Evolutionary conservation across 202 grass and related monocot genomes (phyloP), one percentile per base, ranked within the genome.

Genomic region (Musa balbisiana): DNA sequence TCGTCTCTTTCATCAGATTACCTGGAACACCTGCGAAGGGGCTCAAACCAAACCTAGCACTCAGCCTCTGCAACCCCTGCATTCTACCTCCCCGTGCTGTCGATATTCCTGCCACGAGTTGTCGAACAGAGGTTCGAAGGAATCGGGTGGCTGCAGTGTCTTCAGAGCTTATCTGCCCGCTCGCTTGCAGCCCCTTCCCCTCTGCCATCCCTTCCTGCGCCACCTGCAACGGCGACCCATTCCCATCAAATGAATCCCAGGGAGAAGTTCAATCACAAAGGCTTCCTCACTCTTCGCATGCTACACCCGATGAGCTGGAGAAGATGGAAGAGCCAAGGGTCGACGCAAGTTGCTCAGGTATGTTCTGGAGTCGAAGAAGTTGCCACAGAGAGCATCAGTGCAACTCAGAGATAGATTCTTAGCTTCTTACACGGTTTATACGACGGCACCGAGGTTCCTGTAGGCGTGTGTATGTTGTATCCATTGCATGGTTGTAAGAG

Each of bases 361-460:
- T 91, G 82, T 97, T 92, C 79, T 98, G 94, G 91, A 87, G 85
- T 62, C 80, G 94, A 79, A 85, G 94, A 86, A 98, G 88, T 77
- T 98, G 94, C 72, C 91, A 98, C 50, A 87, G 94, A 73, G 91
- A 98, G 87, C 84, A 98, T 59, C 94, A 94, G 64, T 98, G 94
- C 74, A 89, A 89, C 78, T 88, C 91, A 9, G 94, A 98, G 51
- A 98, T 98, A 79, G 91, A 88, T 43, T 81, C 82, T 11, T 97
- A 86, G 91, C 84, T 82, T 55, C 64, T 82, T 82, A 25, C 33
- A 43, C 33, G 4, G 33, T 43, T 43, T 43, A 43, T 43, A 43
- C 33, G 33, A 43, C 5, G 33, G 33, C 33, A 43, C 5, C 0
- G 33, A 43, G 55, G 55, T 14, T 58, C 14, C 17, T 58, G 16